Evolutionary conservation across 495 filamentous ascomycete genomes (phyloP), one percentile per base, ranked within the genome.

Genomic region (Penicilliopsis zonata): DNA sequence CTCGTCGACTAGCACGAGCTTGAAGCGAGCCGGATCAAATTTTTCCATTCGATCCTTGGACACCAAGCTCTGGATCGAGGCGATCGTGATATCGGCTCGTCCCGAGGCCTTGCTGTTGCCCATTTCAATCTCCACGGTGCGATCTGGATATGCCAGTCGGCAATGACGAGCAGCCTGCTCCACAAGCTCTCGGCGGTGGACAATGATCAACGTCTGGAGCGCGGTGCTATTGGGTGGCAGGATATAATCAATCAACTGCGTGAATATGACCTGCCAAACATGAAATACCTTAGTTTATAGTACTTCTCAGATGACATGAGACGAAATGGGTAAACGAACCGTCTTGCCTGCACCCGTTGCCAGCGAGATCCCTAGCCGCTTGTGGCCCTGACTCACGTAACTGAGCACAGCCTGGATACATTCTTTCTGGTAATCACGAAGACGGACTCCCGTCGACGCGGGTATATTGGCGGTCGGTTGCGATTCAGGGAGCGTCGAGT

Each of bases 291-390:
- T 18, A 17, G 7, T 10, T 19, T 9, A 24, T 23, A 21, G 30
- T 28, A 16, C 12, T 16, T n/a, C n/a, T n/a, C n/a, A n/a, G 6
- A 9, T 4, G 13, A 31, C 17, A 23, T 17, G n/a, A 6, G 15
- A 19, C 9, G 33, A 10, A 10, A 30, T 4, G 7, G 16, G 30
- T 3, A 31, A 14, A 42, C 63, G 25, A 57, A 85, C 86, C 3
- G 90, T 98, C 52, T 99, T 99, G 3, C 90, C 90, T 37, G 80
- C 70, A 1, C 90, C 90, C 4, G 90, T 96, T 7, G 90, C 90
- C 28, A 99, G 49, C 0, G 90, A 96, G 4, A 99, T 67, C 0
- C 86, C 92, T 5, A 96, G 56, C 7, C 90, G 72, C 39, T 78
- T 81, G 43, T 88, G 74, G 3, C 90, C 92, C 16, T 74, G 50